Evolutionary conservation across 2,329 filamentous ascomycete species (phyloP).

Genomic region (Ophiosphaerella narmari): DNA sequence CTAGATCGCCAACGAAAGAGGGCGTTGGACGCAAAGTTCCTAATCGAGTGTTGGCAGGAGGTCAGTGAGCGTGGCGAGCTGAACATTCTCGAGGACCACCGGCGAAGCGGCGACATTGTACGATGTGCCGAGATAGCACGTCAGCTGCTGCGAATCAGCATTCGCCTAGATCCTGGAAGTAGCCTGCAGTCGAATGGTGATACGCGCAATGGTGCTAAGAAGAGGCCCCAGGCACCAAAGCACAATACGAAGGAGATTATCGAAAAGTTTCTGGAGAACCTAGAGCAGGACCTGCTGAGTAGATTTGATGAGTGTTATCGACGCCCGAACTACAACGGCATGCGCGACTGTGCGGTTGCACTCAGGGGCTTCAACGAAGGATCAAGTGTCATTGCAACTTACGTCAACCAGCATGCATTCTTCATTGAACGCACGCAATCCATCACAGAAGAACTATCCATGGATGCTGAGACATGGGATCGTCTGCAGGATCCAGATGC

Average conservation of each 20-base stretch:
- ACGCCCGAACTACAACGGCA: constrained; percentile 93
- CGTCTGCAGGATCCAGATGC: constrained; percentile 91
- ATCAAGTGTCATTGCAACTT: constrained; percentile 90
- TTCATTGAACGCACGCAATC: constrained; percentile 96
- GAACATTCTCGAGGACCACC: constrained; percentile 84
- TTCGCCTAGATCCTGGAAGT: constrained; percentile 78
- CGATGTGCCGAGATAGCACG: constrained; percentile 91
- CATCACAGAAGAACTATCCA: constrained; percentile 80
- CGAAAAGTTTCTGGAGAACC: constrained; percentile 93
- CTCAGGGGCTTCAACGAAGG: constrained; percentile 95
- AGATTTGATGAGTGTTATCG: constrained; percentile 98
- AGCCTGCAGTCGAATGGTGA: constrained; percentile 49
- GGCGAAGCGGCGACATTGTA: constrained; percentile 87
- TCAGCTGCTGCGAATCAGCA: constrained; percentile 91
- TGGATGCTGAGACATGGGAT: constrained; percentile 79
- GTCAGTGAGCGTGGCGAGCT: constrained; percentile 89
- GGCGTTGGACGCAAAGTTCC: constrained; percentile 89
- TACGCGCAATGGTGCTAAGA: constrained; percentile 55
- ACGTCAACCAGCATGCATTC: constrained; percentile 99
- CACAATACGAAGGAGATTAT: constrained; percentile 82
- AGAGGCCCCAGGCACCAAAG: constrained; percentile 46
- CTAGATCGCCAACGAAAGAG: constrained; percentile 88
- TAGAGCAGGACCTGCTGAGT: constrained; percentile 92
- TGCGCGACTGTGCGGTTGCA: constrained; percentile 95
- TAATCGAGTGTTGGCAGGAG: constrained; percentile 96